Base-by-base conservation (phyloP, 1,284 basidiomycete species). In the Leccinum cinnamomeum region DNA sequence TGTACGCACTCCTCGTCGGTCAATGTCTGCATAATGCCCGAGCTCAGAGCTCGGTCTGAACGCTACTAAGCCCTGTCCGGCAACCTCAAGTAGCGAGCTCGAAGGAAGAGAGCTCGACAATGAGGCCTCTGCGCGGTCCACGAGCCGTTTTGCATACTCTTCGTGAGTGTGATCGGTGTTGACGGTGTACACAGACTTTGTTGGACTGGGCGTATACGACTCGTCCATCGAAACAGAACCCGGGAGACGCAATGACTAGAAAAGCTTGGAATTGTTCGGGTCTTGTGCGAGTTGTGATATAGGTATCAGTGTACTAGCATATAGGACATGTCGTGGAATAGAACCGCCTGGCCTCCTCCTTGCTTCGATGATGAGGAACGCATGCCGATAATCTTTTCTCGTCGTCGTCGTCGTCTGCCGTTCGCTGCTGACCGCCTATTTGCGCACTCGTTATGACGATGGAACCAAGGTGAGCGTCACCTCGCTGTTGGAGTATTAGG, bases 361-460 rank as follows among this genome's bases (percentile, higher is more conserved):
- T 20, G 85, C 84, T 76, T 98, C 95, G 64, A 98, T 93, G 71
- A 99, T 94, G 62, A 99, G 85, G 79, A 99, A 98, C 0, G 97
- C 97, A 72, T 99, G 97, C 28, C 95, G 86, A 69, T 97, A 97
- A 66, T 97, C 25, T 92, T 71, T 93, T 94, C 70, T 25, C 25
- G 25, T 97, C 95, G 64, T 96, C 94, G 61, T 92, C 90, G 14
- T 73, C 68, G 64, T 82, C 76, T 68, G 75, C 75, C 71, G 76
- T 79, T 57, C 67, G 82, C 78, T 69, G 80, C 70, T 48, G 84
- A 72, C 59, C 78, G 63, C 65, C 79, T 75, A 98, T 98, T 75
- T 97, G 94, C 11, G 96, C 94, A 55, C 90, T 90, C 18, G 89
- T 87, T 67, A 98, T 88, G 61, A 82, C 75, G 69, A 98, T 98